Base-by-base conservation (phyloP, 1,284 basidiomycete species). In the Hemileccinum hortonii region DNA sequence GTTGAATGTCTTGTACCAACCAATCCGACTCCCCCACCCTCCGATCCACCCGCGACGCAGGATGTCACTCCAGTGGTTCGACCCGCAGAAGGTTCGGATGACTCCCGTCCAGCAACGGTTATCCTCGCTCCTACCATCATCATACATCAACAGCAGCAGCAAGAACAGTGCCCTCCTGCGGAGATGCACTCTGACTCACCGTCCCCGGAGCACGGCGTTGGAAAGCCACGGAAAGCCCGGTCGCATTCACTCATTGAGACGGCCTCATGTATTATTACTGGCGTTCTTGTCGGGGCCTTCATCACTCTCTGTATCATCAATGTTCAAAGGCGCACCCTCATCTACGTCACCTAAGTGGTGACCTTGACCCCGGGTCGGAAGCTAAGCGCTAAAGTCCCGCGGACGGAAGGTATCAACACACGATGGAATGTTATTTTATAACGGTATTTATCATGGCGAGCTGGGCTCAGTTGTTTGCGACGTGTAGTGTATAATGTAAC, bases 271-370 rank as follows among this genome's bases (percentile, higher is more conserved):
- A 60, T 81, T 18, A 71, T 80, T 30, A 80, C 79, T 11, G 81
- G 82, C 29, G 77, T 81, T 56, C 63, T 83, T 19, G 66, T 83
- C 48, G 81, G 81, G 18, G 77, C 81, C 11, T 74, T 81, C 55
- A 71, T 82, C 53, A 76, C 80, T 3, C 64, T 79, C 26, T 79
- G 73, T 54, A 63, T 80, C 45, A 63, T 80, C 57, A 77, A 75
- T 32, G 73, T 73, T 35, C 80, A 81, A 57, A 74, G 79, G 56
- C 74, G 78, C 61, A 75, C 77, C 32, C 63, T 82, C 59, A 62
- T 82, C 36, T 71, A 71, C 26, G 65, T 68, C 26, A 71, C 69
- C 18, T 68, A 52, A 44, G 50, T 32, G 46, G 21, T 16, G 37
- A 40, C 30, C 33, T 42, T 38, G 10, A 41, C 44, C 43, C 36